phyloP scores from a whole-genome alignment of 2,329 filamentous ascomycete genomes.

The Nigrospora osmanthi region DNA sequence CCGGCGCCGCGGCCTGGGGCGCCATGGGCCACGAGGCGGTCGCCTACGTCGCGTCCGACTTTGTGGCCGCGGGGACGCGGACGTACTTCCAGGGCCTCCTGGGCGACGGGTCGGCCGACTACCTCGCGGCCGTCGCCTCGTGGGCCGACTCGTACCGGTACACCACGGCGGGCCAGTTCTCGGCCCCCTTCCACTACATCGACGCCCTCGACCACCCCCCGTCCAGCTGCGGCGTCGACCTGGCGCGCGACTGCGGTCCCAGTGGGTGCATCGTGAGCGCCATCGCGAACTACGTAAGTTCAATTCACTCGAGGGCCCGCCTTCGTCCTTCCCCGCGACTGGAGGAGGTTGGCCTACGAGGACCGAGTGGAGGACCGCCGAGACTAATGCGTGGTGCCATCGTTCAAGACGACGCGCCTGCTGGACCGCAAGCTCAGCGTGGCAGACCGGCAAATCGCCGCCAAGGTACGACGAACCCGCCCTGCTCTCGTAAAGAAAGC shows the following conservation, averaged over 20 bases:
- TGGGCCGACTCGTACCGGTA: constrained; percentile 43
- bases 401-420: constrained; percentile 14
- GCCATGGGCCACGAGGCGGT: constrained; percentile 42
- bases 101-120: constrained; percentile 32
- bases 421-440: constrained; percentile 15
- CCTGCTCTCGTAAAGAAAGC: background rate
- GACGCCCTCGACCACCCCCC: constrained; percentile 59
- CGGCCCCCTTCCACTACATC: constrained; percentile 41
- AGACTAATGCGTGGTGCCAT: background rate
- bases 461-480: constrained; percentile 20
- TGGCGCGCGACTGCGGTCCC: constrained; percentile 52
- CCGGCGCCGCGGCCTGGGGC: constrained; percentile 27
- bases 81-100: constrained; percentile 35
- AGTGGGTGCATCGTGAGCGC: constrained; percentile 56
- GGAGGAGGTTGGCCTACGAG: no score
- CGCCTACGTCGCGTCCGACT: constrained; percentile 44
- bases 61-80: constrained; percentile 31
- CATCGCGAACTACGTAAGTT: constrained; percentile 26
- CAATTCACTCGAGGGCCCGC: no score
- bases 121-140: constrained; percentile 39
- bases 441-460: constrained; percentile 24
- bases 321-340: background rate
- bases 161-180: constrained; percentile 36
- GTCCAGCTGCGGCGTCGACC: constrained; percentile 45
- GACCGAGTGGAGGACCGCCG: no score